Evolutionary conservation across 2,329 filamentous ascomycete species (phyloP), one percentile per base, ranked within the genome.

Genomic region (Zymoseptoria tritici): DNA sequence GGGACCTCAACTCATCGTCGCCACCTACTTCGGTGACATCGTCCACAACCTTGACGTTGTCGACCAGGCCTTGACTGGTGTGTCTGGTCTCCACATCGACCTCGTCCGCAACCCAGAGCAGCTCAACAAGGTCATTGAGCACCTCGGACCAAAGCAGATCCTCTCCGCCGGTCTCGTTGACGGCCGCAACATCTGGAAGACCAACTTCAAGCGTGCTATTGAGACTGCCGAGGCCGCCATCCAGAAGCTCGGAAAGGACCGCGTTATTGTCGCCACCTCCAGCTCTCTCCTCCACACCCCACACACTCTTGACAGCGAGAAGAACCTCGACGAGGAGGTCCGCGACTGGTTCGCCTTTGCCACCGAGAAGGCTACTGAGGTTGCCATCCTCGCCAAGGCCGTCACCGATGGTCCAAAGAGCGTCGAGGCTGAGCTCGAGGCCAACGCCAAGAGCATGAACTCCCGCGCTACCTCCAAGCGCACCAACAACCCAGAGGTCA

Each of bases 131-230:
- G 91, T 99, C 72, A 78, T 91, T 70, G 83, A 81, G 73, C 87
- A 91, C 72, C 86, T 99, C 67, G 91, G 91, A 76, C 79, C 90
- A 76, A 91, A 91, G 77, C 95, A 96, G 76, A 79, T 91, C 70
- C 87, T 99, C 68, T 99, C 94, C 68, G 89, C 87, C 67, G 94
- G 94, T 90, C 89, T 99, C 71, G 94, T 99, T 68, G 92, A 99
- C 72, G 94, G 94, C 73, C 91, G 94, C 74, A 99, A 99, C 85
- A 97, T 99, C 84, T 99, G 94, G 94, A 99, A 99, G 90, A 97
- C 91, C 80, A 96, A 97, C 87, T 89, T 97, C 82, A 89, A 96
- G 85, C 86, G 85, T 72, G 91, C 94, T 73, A 95, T 99, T 67
- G 92, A 94, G 83, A 85, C 81, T 66, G 88, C 94, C 63, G 91